Evolutionary conservation across 192 early-diverging fungal genomes (phyloP), one percentile per base, ranked within the genome.

Genomic region (Umbelopsis isabellina): DNA sequence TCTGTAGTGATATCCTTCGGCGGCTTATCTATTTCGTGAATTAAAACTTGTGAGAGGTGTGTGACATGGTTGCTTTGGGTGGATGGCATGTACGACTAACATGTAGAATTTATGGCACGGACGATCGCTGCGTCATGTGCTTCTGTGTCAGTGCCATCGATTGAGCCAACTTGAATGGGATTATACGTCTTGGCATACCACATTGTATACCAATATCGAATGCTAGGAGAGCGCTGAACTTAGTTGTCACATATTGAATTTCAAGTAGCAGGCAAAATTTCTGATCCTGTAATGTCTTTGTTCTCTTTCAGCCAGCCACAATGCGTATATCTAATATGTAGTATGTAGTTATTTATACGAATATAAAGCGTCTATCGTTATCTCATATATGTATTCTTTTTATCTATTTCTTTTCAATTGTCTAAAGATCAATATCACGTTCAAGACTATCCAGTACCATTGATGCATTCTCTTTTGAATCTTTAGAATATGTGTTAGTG

Each of bases 171-270:
- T 50, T 75, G 64, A 18, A 82, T 45, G 3, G 80, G 75, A 45
- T 76, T 58, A 49, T 82, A 82, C 22, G 64, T 65, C 20, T 74
- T 77, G 16, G 80, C 74, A 70, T 79, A 79, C 74, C 75, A 82
- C 76, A 78, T 77, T 13, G 13, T 25, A 35, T 7, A 16, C 27
- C 4, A 3, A 35, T 4, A 41, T 41, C 6, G 7, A 41, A 5
- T 41, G 37, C 1, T 9, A 41, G 37, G 37, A 10, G 6, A 41
- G 37, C n/a, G n/a, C n/a, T 9, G 37, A 10, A 41, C 37, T 41
- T 1, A 41, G 2, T 41, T 41, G 37, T 6, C 37, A 41, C 37
- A 0, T 22, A 52, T 23, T 52, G 22, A 25, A 22, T 23, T 52
- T 52, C 1, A 52, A 20, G n/a, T 41, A 10, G 37, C 5, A 41